Conservation (phyloP, 2,329 filamentous ascomycete species). For the Aspergillus thermomutatus region DNA sequence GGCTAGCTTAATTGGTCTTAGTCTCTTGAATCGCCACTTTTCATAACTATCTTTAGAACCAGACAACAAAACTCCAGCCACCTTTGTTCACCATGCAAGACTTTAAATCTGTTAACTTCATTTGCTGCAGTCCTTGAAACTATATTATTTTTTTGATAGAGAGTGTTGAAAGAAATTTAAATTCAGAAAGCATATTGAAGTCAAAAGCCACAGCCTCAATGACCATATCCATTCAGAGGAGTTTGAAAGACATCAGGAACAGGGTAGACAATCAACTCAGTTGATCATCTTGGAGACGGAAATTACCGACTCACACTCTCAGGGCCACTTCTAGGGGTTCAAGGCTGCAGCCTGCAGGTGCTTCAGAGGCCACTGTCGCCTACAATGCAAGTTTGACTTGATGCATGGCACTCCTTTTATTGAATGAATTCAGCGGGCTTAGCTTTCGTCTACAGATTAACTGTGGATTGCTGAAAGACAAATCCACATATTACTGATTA, state of each 20-base stretch:
- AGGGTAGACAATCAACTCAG: background rate
- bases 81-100: background rate
- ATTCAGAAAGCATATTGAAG: background rate
- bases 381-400: no score
- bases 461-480: background rate
- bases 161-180: background rate
- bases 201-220: background rate
- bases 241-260: background rate
- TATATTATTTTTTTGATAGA: background rate
- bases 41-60: background rate
- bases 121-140: background rate
- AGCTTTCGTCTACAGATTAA: background rate
- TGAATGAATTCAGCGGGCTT: background rate
- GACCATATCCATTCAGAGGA: background rate
- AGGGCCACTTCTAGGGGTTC: background rate
- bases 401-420: background rate
- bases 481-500: background rate
- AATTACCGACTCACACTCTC: background rate
- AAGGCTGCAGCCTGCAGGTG: background rate
- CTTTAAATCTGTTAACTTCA: background rate
- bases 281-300: background rate
- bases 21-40: background rate
- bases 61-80: background rate
- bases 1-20: background rate
- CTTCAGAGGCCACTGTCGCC: no score